Base-by-base conservation (phyloP, 208 protist genomes). In the Naegleria gruberi region DNA sequence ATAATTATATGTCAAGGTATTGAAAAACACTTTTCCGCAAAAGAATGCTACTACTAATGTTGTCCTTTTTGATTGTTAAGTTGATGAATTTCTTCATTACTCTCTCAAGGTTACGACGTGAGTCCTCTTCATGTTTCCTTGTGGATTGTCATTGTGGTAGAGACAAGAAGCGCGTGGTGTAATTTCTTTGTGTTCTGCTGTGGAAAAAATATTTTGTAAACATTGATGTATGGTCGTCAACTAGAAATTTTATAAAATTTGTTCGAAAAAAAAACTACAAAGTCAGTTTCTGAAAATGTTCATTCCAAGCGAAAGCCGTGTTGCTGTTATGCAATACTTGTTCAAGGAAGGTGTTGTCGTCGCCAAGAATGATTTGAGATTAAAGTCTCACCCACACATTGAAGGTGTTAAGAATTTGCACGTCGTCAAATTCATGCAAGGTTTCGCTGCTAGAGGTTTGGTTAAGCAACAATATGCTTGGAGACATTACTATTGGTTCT, bases 401-500 rank as follows among this genome's bases (percentile, higher is more conserved):
- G 8, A 81, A 37, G 43, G 19, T 37, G 90, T 93, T 30, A 51
- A 40, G 45, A 92, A 93, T 51, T 43, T 93, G 15, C 26, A 90
- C 4, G 92, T 92, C 41, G 92, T 90, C 23, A 34, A 91, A 46
- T 77, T 91, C 2, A 89, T 93, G 74, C 12, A 89, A 42, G 46
- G 45, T 37, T 92, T 92, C 12, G 42, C 37, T 5, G 41, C 23
- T n/a, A 91, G 82, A 41, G 93, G 92, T 83, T 93, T 91, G 89
- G 95, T 98, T 91, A 96, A 96, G 92, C 96, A 98, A 94, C 93
- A 96, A 92, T 98, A 96, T 91, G 95, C 95, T 89, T 98, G 96
- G 96, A 95, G 95, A 92, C 95, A 98, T 93, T 97, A 96, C 94
- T 98, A 98, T 95, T 98, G 95, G 95, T 96, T 94, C 90, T 95